Conservation (phyloP, 1,284 basidiomycete genomes). For the Cerrena zonata region DNA sequence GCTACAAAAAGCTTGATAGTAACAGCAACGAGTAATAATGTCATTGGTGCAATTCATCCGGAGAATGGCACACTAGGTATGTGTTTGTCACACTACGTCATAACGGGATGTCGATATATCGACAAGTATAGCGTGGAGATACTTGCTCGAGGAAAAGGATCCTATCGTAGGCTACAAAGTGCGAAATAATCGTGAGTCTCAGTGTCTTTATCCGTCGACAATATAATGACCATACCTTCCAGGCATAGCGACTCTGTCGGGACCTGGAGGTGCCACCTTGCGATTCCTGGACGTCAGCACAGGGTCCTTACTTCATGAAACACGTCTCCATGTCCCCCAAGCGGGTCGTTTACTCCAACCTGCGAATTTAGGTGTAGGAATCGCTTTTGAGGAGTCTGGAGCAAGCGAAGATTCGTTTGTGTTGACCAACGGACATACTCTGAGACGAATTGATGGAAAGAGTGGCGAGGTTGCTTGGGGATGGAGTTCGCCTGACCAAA, state of each 20-base stretch:
- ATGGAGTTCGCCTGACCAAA: constrained; percentile 60
- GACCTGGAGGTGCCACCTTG: constrained; percentile 65
- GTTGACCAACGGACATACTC: constrained; percentile 54
- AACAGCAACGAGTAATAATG: constrained; percentile 70
- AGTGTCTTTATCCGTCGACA: background rate
- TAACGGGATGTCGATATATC: background rate
- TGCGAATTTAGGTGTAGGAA: constrained; percentile 38
- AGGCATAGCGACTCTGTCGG: constrained; percentile 75
- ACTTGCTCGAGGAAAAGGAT: constrained; percentile 64
- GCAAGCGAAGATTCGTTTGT: constrained; percentile 44
- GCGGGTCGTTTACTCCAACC: constrained; percentile 47
- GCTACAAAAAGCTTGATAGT: constrained; percentile 51
- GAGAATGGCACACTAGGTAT: constrained; percentile 69
- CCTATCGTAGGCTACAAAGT: constrained; percentile 65
- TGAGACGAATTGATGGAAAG: constrained; percentile 42
- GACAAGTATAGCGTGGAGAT: constrained; percentile 68
- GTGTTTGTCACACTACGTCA: constrained; percentile 20
- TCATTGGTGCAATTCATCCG: constrained; percentile 72
- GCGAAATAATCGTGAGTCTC: constrained; percentile 51
- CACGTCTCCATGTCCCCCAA: constrained; percentile 45
- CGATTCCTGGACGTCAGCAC: constrained; percentile 63
- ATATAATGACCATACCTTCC: background rate
- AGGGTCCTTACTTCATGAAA: constrained; percentile 70
- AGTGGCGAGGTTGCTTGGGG: constrained; percentile 56
- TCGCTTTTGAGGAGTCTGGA: constrained; percentile 31